Base-by-base conservation (phyloP, 2,329 filamentous ascomycete species). In the Torrubiellomyces zombiae region DNA sequence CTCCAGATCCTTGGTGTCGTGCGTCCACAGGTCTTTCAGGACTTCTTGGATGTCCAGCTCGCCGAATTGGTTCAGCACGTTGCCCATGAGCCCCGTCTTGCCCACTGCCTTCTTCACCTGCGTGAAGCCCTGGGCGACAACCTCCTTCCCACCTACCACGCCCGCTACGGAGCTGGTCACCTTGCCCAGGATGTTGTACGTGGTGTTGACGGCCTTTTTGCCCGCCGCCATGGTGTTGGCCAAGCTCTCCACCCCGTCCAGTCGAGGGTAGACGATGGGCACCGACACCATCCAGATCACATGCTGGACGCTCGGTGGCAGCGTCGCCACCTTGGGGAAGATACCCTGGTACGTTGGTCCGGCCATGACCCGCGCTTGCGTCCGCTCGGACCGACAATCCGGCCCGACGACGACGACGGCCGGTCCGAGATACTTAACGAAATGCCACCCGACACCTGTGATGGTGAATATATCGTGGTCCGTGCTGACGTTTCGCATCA, bases 371-470 rank as follows among this genome's bases (percentile, higher is more conserved):
- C 92, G 82, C 32, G 75, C 74, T 32, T 82, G 81, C 26, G 79
- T 93, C 25, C 89, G 64, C 52, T 98, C 89, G 5, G 85, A 93
- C 26, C 89, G 73, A 38, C 83, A 86, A 48, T 98, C 89, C 3
- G 81, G 76, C 0, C 86, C 89, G 25, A 93, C 75, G 1, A 92
- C 76, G 1, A 82, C 83, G 9, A 98, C 75, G 4, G 80, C 80
- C 1, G 89, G 89, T 1, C 89, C 89, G 5, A 98, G 68, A 40
- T 79, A 94, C 52, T 98, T 98, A 52, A 98, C 71, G 49, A 95
- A 98, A 50, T 98, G 89, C 89, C 89, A 98, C 6, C 89, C 89
- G 12, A 78, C 78, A n/a, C 89, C 86, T 0, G 89, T 95, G 28
- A 98, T 76, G 2, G 86, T 95, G 53, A 98, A 98, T 5, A 98